Evolutionary conservation across 768 basidiomycete species (phyloP).

Genomic region (Rhodotorula toruloides): DNA sequence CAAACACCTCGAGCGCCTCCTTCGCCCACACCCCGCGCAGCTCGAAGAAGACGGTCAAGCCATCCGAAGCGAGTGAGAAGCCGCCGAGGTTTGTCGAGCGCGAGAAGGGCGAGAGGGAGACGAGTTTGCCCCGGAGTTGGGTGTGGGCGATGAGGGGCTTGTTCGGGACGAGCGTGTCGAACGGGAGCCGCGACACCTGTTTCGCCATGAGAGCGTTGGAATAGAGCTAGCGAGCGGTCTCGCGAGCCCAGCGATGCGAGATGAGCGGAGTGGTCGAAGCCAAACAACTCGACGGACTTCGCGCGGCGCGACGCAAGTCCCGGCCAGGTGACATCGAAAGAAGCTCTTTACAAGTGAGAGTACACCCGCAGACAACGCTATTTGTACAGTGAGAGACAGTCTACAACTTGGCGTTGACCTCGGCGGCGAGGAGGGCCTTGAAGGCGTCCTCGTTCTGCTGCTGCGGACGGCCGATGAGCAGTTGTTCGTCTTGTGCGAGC

Average conservation of each 20-base stretch:
- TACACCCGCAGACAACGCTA: no score
- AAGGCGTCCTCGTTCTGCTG: neutral
- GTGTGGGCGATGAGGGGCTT: neutral
- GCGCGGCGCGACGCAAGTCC: no score
- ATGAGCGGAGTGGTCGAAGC: neutral
- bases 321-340: no score
- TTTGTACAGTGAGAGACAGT: no score
- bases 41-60: neutral
- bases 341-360: no score
- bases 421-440: neutral
- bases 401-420: constrained; percentile 6
- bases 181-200: neutral
- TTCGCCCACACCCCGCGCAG: neutral
- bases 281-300: neutral
- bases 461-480: neutral
- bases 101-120: neutral
- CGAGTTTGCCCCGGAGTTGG: neutral
- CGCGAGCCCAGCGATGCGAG: neutral
- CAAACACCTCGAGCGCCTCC: neutral
- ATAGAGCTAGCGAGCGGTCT: neutral
- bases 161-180: neutral
- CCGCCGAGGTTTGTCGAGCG: neutral
- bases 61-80: neutral
- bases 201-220: neutral
- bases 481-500: constrained; percentile 14